Conservation (phyloP, 2,329 filamentous ascomycete genomes). For the Lasiodiplodia sp. region DNA sequence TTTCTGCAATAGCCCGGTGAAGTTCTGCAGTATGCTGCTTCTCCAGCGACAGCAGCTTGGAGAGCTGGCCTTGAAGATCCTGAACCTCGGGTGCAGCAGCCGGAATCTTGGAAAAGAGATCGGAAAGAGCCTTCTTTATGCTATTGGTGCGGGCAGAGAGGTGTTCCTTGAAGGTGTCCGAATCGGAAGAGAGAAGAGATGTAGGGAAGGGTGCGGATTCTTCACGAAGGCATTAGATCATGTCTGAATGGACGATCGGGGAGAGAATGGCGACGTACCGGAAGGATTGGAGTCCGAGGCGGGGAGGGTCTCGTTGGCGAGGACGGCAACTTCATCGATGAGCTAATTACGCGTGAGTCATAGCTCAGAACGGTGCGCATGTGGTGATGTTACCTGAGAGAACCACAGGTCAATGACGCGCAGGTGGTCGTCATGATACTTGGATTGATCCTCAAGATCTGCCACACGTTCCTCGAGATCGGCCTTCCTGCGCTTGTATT, state of each 20-base stretch:
- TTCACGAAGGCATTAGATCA: constrained; percentile 10
- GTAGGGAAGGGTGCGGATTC: constrained; percentile 54
- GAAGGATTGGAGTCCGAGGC: constrained; percentile 11
- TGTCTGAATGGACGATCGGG: background rate
- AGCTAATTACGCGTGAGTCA: constrained; percentile 46
- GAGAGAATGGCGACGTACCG: constrained; percentile 26
- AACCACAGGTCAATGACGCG: constrained; percentile 93
- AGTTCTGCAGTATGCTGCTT: constrained; percentile 81
- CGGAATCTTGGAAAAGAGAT: constrained; percentile 65
- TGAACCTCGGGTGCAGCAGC: constrained; percentile 70
- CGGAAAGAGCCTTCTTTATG: constrained; percentile 76
- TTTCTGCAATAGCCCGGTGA: constrained; percentile 77
- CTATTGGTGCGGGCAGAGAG: constrained; percentile 76
- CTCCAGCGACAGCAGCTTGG: constrained; percentile 77
- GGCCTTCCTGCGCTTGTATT: constrained; percentile 90
- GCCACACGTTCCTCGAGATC: constrained; percentile 82
- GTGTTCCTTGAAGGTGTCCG: constrained; percentile 76
- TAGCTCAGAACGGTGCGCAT: background rate
- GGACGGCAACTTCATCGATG: constrained; percentile 57
- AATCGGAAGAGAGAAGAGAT: constrained; percentile 62
- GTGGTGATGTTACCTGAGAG: constrained; percentile 72
- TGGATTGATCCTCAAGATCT: constrained; percentile 78
- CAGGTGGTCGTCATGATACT: constrained; percentile 91
- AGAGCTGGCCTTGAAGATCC: constrained; percentile 77
- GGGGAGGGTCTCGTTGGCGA: constrained; percentile 46